These are phyloP conservation scores for Mortierella sp. DNA, from an alignment of 371 early-diverging fungal species.

Conservation along the genomic window DNA sequence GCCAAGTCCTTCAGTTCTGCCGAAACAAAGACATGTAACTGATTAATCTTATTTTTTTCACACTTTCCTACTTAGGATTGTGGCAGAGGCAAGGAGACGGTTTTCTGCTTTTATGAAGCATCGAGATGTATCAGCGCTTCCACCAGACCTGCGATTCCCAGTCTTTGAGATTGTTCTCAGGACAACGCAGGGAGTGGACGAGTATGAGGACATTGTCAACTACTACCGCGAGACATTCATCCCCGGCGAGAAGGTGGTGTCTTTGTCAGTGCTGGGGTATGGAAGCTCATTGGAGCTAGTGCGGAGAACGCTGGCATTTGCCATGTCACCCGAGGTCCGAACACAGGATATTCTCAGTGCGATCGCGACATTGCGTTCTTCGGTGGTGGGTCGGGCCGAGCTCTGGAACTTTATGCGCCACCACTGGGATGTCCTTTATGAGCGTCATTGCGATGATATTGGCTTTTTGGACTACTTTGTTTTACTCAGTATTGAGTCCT, in stretches of 20 bases:
- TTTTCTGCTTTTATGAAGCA: slow-evolving; percentile 70
- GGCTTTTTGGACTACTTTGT: slow-evolving; percentile 84
- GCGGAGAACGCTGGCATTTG: slow-evolving; percentile 72
- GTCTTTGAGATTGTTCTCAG: slow-evolving; percentile 84
- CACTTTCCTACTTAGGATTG: slow-evolving; percentile 22
- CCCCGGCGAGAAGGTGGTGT: slow-evolving; percentile 85
- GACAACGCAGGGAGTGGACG: slow-evolving; percentile 74
- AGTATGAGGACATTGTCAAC: slow-evolving; percentile 83
- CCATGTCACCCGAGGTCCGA: slow-evolving; percentile 80
- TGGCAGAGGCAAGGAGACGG: slow-evolving; percentile 71
- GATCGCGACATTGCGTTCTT: slow-evolving; percentile 43
- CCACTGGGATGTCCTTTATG: slow-evolving; percentile 50
- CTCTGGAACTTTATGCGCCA: slow-evolving; percentile 55
- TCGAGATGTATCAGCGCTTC: slow-evolving; percentile 74
- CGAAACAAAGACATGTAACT: not conserved
- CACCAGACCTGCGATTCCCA: slow-evolving; percentile 88
- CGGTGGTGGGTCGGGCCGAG: slow-evolving; percentile 44
- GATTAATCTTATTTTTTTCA: not conserved
- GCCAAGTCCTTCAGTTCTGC: not conserved
- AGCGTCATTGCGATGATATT: slow-evolving; percentile 80
- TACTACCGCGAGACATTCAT: slow-evolving; percentile 79
- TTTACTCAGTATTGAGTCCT: slow-evolving; percentile 77
- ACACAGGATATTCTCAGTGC: slow-evolving; percentile 81
- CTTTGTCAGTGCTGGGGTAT: slow-evolving; percentile 84
- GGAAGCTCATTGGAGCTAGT: slow-evolving; percentile 72